Base-by-base conservation (phyloP, 768 basidiomycete genomes). In the Cystofilobasidium macerans region DNA sequence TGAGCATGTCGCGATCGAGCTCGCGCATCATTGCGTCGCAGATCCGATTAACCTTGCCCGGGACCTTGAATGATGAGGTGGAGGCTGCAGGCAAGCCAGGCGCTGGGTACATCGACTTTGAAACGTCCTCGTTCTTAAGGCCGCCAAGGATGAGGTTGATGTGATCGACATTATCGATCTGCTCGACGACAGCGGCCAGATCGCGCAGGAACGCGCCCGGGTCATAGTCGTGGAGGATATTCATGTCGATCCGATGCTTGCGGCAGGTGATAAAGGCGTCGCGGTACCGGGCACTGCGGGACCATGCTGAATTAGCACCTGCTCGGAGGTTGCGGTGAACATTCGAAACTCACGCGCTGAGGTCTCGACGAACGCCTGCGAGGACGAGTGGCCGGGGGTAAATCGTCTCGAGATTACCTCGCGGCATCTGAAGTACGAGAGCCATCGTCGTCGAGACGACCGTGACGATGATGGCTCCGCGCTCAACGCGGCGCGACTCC, bases 351-450 rank as follows among this genome's bases (percentile, higher is more conserved):
- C 71, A 90, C 92, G 76, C 78, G 42, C 86, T 80, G 8, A 97
- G 78, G 72, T 93, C 87, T 61, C 82, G 79, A 59, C 82, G 82
- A 1, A 98, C 85, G 7, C 89, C 85, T 64, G 85, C 82, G 80
- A 95, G 84, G 22, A 97, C 92, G 71, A 99, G 76, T 16, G 93
- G 88, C 48, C 95, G 80, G 3, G 95, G 95, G 71, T 87, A 89
- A 61, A 99, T 85, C 0, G 91, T 97, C 78, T 99, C 95, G 68
- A 99, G 73, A 76, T 98, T 98, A 0, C 95, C 95, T 70, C 95
- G 79, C 0, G 94, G 95, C 94, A 98, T 98, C 77, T 99, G 95
- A 13, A 99, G 78, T 0, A 98, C 88, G 38, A 99, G 76, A 71
- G 82, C 85, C 89, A 93, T 97, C 11, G 84, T 78, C 66, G 86